These are phyloP conservation scores for Mycena sanguinolenta DNA, from an alignment of 768 basidiomycete species.

Conservation along the genomic window DNA sequence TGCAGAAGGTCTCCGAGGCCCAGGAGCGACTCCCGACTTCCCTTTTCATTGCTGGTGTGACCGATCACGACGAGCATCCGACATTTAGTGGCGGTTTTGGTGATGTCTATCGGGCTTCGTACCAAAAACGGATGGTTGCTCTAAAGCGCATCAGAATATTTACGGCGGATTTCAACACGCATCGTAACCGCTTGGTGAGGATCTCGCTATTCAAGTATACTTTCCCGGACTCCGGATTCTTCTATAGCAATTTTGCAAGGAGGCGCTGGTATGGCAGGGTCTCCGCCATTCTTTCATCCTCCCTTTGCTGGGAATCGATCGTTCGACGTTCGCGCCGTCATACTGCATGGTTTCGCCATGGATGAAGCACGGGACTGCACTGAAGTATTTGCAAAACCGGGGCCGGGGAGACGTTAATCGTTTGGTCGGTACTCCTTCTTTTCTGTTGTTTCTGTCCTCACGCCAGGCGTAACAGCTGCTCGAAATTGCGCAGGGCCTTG, in stretches of 20 bases:
- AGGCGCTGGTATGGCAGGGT: no score
- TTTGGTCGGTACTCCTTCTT: constrained; percentile 16
- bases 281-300: no score
- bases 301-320: no score
- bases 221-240: background rate
- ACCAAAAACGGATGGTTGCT: constrained; percentile 4
- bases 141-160: constrained; percentile 11
- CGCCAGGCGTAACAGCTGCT: constrained; percentile 21
- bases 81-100: no score
- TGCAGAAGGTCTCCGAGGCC: no score
- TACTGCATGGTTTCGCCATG: no score
- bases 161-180: background rate
- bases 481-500: constrained; percentile 39
- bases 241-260: constrained; percentile 43
- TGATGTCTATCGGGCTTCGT: constrained; percentile 22
- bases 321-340: no score
- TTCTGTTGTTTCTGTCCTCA: background rate
- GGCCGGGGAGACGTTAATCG: constrained; percentile 38
- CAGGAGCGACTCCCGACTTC: constrained; percentile 30
- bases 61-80: constrained; percentile 24
- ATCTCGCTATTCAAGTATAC: background rate
- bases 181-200: constrained; percentile 16
- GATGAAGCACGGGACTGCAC: constrained; percentile 43
- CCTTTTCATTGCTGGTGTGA: constrained; percentile 32
- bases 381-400: constrained; percentile 37